Evolutionary conservation across 208 protist species (phyloP).

Genomic region (Crithidia brevicula): DNA sequence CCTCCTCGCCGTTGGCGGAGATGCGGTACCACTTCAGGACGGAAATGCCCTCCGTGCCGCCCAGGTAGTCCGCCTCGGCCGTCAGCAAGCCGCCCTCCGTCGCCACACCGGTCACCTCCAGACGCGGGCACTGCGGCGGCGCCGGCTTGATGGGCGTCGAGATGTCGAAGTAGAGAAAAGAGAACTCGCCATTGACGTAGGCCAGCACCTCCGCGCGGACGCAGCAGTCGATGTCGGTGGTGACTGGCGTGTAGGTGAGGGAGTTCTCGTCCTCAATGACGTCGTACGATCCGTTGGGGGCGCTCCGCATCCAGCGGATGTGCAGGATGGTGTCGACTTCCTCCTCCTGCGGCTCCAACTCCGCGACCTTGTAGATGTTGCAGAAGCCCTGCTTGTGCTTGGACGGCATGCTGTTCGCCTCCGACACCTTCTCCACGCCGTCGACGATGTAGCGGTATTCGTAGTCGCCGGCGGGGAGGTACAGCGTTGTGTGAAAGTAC

Average conservation of each 20-base stretch:
- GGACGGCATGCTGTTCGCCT: constrained; percentile 79
- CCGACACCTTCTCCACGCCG: constrained; percentile 88
- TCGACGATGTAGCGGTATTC: constrained; percentile 95
- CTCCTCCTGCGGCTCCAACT: constrained; percentile 71
- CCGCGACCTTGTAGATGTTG: constrained; percentile 87
- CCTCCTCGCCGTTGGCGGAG: constrained; percentile 64
- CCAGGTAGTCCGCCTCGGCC: constrained; percentile 85
- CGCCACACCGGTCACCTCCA: constrained; percentile 82
- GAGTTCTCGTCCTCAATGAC: constrained; percentile 90
- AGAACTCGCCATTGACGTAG: constrained; percentile 89
- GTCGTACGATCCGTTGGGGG: constrained; percentile 70
- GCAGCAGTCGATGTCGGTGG: constrained; percentile 83
- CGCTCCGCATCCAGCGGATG: constrained; percentile 93
- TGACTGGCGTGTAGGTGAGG: constrained; percentile 75
- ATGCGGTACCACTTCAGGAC: constrained; percentile 88
- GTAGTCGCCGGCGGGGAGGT: constrained; percentile 90
- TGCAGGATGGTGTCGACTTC: constrained; percentile 90
- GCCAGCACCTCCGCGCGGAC: constrained; percentile 90
- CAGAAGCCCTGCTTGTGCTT: constrained; percentile 89
- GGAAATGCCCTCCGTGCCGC: constrained; percentile 88
- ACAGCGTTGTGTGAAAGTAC: constrained; percentile 93
- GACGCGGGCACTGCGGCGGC: constrained; percentile 74
- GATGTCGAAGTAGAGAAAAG: constrained; percentile 92
- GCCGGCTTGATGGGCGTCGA: constrained; percentile 82
- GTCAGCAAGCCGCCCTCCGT: constrained; percentile 81